Evolutionary conservation across 164 flowering plant species (phyloP).

Genomic region (Warburgia ugandensis): DNA sequence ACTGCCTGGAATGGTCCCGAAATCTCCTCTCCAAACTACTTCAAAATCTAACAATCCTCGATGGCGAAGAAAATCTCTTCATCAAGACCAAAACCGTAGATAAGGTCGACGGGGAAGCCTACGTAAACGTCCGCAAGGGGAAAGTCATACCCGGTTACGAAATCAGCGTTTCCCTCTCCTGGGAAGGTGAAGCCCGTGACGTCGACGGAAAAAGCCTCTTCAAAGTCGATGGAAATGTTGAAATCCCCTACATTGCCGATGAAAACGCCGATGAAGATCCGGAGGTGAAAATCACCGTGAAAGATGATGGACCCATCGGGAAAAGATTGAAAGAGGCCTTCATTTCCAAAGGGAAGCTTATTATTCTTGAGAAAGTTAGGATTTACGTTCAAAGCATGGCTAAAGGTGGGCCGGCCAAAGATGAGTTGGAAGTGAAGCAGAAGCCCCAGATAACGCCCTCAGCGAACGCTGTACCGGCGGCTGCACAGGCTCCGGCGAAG

Average conservation of each 20-base stretch:
- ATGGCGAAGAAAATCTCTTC: slow-evolving; percentile 63
- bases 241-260: slow-evolving; percentile 85
- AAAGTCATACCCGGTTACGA: slow-evolving; percentile 97
- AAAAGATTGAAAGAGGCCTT: slow-evolving; percentile 67
- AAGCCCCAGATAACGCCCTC: slow-evolving; percentile 21
- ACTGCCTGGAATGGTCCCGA: slow-evolving; percentile 85
- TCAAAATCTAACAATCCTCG: slow-evolving; percentile 39
- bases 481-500: slow-evolving; percentile 17
- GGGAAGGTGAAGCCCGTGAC: slow-evolving; percentile 78
- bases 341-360: slow-evolving; percentile 49
- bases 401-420: slow-evolving; percentile 86
- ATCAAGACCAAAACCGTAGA: slow-evolving; percentile 47
- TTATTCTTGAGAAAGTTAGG: slow-evolving; percentile 72
- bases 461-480: slow-evolving; percentile 1
- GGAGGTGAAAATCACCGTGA: slow-evolving; percentile 51
- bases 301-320: slow-evolving; percentile 77
- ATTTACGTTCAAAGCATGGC: slow-evolving; percentile 74
- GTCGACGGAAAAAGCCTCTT: slow-evolving; percentile 37
- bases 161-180: slow-evolving; percentile 38
- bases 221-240: slow-evolving; percentile 57
- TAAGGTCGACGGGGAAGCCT: slow-evolving; percentile 82
- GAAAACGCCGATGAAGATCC: slow-evolving; percentile 98
- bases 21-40: slow-evolving; percentile 48
- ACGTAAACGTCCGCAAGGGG: slow-evolving; percentile 89
- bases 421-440: slow-evolving; percentile 73